Base-by-base conservation (phyloP, 2,329 filamentous ascomycete genomes). In the Cladophialophora bantiana region DNA sequence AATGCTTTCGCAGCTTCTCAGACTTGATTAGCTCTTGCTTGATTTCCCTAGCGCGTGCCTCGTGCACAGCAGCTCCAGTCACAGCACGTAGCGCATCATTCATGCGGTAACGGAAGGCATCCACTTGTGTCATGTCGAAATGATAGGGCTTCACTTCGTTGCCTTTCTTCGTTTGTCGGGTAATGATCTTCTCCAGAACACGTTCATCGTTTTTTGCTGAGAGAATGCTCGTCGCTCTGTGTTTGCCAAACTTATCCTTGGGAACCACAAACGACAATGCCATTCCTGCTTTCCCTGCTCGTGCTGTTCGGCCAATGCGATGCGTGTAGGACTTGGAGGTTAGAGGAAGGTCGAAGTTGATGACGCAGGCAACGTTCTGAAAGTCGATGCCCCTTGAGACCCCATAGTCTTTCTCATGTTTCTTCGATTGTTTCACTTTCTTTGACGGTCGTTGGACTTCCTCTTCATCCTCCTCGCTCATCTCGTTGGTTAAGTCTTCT, bases 361-460 rank as follows among this genome's bases (percentile, higher is more conserved):
- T 88, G 31, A 99, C 94, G 69, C 92, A 93, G 2, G 93, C 89
- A 62, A 99, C 94, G 75, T 97, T 94, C 75, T 95, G 90, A 83
- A 99, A 99, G 79, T 99, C 95, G 73, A 99, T 96, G 65, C 94
- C 95, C 73, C 95, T 88, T 10, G 94, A 94, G n/a, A 99, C 90
- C 18, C 95, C 94, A 74, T 95, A 99, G 75, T 99, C 95, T 70
- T 91, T 90, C 74, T 96, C 91, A 35, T 83, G 83, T 73, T 88
- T 89, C 73, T 88, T 89, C 15, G 84, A 84, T 77, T 89, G 88
- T 66, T 87, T 86, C 76, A 89, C 90, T 77, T 90, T 84, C 77
- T 74, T 90, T 70, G 85, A 84, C 35, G 59, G 79, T 71, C 48
- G 38, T 68, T 73, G 58, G 61, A 77, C 75, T 32, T 78, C 75